These are phyloP conservation scores for Leccinum pellstonianum DNA, from an alignment of 768 basidiomycete species.

Conservation along the genomic window DNA sequence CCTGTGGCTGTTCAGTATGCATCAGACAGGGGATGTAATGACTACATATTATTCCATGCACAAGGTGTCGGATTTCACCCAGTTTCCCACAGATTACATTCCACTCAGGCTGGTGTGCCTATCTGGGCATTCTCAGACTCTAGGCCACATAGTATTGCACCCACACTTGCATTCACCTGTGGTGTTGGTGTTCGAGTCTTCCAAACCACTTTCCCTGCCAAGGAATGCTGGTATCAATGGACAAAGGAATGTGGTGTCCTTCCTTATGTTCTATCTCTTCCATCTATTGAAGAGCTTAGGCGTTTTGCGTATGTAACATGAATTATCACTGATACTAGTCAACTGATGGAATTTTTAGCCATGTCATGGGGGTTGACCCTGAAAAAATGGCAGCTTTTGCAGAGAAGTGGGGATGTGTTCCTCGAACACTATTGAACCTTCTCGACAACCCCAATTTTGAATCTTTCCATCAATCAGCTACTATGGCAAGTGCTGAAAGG, in stretches of 20 bases:
- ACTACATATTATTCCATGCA: not conserved
- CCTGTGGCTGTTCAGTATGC: not conserved
- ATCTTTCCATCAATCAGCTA: no score
- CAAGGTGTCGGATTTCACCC: not conserved
- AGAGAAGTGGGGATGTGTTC: not conserved
- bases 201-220: not conserved
- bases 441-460: not conserved
- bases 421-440: not conserved
- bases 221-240: not conserved
- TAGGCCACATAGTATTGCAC: not conserved
- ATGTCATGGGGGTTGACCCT: not conserved
- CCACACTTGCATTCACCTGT: not conserved
- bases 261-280: not conserved
- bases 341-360: not conserved
- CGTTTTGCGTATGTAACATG: not conserved
- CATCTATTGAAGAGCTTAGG: not conserved
- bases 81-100: no score
- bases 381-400: not conserved
- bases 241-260: not conserved
- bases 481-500: not conserved
- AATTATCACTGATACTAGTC: not conserved
- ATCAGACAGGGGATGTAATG: not conserved
- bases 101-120: no score
- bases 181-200: not conserved
- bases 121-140: constrained; percentile 1